phyloP scores from a whole-genome alignment of 2,329 filamentous ascomycete genomes.

The Stemphylium beticola region DNA sequence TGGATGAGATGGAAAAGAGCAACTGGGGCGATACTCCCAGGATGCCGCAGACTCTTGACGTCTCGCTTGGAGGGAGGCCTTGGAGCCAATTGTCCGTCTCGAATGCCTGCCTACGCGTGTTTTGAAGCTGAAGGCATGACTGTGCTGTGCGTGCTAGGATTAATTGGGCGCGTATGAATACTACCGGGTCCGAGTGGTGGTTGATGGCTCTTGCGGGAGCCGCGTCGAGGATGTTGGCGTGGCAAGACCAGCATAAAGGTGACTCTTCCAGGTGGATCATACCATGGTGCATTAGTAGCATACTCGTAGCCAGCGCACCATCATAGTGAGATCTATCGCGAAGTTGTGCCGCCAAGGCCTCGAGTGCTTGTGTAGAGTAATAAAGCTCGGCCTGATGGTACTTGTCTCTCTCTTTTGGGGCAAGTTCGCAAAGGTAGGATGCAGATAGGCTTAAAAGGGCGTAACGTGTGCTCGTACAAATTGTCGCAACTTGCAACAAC shows the following conservation, averaged over 20 bases:
- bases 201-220: slow-evolving; percentile 32
- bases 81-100: slow-evolving; percentile 38
- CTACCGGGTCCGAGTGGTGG: slow-evolving; percentile 32
- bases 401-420: slow-evolving; percentile 34
- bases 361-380: slow-evolving; percentile 42
- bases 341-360: slow-evolving; percentile 38
- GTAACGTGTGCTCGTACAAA: slow-evolving; percentile 38
- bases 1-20: slow-evolving; percentile 37
- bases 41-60: slow-evolving; percentile 32
- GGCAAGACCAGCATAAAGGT: slow-evolving; percentile 41
- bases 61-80: slow-evolving; percentile 23
- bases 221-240: slow-evolving; percentile 42
- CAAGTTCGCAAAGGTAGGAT: slow-evolving; percentile 40
- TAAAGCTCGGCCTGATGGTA: slow-evolving; percentile 42
- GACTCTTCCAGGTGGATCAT: slow-evolving; percentile 36
- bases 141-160: slow-evolving; percentile 39
- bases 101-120: slow-evolving; percentile 30
- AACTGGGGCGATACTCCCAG: slow-evolving; percentile 40
- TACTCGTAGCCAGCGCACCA: slow-evolving; percentile 41
- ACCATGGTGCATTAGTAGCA: slow-evolving; percentile 44
- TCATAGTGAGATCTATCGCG: slow-evolving; percentile 34
- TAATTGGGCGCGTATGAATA: slow-evolving; percentile 40
- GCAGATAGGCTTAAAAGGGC: slow-evolving; percentile 43
- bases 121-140: slow-evolving; percentile 26
- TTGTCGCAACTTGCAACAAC: slow-evolving; percentile 30